phyloP scores from a whole-genome alignment of 768 basidiomycete species.

The Hemileccinum rubropunctum region DNA sequence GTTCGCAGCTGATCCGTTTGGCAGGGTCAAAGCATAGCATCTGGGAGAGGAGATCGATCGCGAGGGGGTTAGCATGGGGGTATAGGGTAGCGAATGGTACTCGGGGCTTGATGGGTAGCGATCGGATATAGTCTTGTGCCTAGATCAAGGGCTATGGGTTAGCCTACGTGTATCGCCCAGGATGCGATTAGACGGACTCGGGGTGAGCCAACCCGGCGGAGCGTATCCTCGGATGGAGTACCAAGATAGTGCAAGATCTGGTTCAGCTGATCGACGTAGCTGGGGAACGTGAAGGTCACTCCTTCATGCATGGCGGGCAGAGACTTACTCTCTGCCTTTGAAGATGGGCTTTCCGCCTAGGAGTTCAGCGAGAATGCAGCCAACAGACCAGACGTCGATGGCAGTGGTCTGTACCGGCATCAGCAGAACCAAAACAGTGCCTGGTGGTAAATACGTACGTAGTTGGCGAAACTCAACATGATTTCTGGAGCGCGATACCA shows the following conservation, averaged over 20 bases:
- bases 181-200: conserved; percentile 50
- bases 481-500: conserved; percentile 99
- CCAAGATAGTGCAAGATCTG: conserved; percentile 98
- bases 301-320: background rate
- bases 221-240: conserved; percentile 94
- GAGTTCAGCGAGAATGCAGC: conserved; percentile 92
- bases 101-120: conserved; percentile 93
- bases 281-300: conserved; percentile 28
- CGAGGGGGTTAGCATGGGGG: conserved; percentile 90
- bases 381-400: conserved; percentile 96
- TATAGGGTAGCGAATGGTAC: conserved; percentile 90
- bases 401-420: conserved; percentile 61
- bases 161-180: background rate
- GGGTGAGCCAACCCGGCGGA: conserved; percentile 93
- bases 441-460: conserved; percentile 49
- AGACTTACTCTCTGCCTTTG: conserved; percentile 91
- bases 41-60: conserved; percentile 88
- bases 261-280: conserved; percentile 98
- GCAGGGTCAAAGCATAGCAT: conserved; percentile 96
- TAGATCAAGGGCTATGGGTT: conserved; percentile 30
- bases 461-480: conserved; percentile 96
- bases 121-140: conserved; percentile 98
- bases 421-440: conserved; percentile 8
- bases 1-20: conserved; percentile 93
- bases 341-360: conserved; percentile 93